These are phyloP conservation scores for Amorphotheca resinae DNA, from an alignment of 495 filamentous ascomycete species.

Conservation along the genomic window DNA sequence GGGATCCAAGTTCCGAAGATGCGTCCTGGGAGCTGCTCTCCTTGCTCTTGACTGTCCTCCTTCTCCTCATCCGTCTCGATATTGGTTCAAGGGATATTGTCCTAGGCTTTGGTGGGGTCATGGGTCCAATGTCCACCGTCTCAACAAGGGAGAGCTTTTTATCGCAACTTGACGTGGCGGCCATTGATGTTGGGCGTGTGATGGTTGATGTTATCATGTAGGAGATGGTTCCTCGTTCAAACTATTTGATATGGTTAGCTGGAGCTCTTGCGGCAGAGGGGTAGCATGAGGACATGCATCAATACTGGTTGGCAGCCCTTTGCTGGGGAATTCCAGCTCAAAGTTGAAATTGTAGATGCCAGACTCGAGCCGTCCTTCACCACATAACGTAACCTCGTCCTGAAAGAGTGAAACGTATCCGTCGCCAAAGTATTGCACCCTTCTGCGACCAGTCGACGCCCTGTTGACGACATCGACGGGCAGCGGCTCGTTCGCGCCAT, in stretches of 20 bases:
- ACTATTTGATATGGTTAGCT: conserved; percentile 40
- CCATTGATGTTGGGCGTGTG: conserved; percentile 79
- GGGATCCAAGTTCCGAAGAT: conserved; percentile 4
- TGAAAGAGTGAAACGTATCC: conserved; percentile 79
- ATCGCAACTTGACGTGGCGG: conserved; percentile 65
- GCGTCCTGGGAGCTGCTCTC: conserved; percentile 6
- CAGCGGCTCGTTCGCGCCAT: conserved; percentile 46
- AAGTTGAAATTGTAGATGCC: conserved; percentile 90
- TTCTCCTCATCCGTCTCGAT: conserved; percentile 18
- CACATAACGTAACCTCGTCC: conserved; percentile 82
- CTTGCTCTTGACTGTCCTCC: conserved; percentile 14
- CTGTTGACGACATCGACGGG: conserved; percentile 30
- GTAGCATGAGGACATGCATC: conserved; percentile 48
- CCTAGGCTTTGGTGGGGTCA: conserved; percentile 49
- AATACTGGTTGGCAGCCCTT: conserved; percentile 80
- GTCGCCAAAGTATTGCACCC: conserved; percentile 63
- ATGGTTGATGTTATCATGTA: conserved; percentile 84
- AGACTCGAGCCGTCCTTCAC: conserved; percentile 73
- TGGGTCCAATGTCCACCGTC: conserved; percentile 47
- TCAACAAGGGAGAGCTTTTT: conserved; percentile 69
- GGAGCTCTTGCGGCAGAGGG: neutral
- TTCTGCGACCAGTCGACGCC: conserved; percentile 35
- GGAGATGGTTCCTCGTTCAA: conserved; percentile 85
- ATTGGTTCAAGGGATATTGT: conserved; percentile 75
- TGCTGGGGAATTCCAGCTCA: conserved; percentile 65